phyloP scores from a whole-genome alignment of 768 basidiomycete genomes.

The Trametes elegans region DNA sequence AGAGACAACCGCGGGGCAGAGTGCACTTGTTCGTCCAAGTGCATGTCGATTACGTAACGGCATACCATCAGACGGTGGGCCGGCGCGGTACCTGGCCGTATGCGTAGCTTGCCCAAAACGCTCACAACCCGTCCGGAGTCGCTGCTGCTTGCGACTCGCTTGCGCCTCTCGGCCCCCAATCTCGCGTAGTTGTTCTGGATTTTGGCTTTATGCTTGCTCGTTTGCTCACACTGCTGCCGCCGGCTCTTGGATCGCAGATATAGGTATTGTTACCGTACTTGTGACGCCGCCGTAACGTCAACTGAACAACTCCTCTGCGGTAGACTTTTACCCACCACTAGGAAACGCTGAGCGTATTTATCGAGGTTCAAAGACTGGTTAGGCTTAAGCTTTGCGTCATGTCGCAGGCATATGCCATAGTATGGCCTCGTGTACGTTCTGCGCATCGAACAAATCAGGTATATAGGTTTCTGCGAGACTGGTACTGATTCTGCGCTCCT shows the following conservation, averaged over 20 bases:
- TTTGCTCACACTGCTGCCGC: background rate
- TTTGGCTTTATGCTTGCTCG: background rate
- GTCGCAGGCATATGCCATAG: background rate
- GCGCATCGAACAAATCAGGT: background rate
- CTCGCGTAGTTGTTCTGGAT: conserved; percentile 6
- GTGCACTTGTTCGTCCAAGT: background rate
- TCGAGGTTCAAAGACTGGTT: background rate
- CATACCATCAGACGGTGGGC: background rate
- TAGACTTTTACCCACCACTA: background rate
- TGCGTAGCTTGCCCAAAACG: background rate
- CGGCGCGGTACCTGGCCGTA: background rate
- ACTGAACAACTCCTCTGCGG: too few species aligned
- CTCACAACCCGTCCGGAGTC: background rate
- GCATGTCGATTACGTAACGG: conserved; percentile 4
- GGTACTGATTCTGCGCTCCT: background rate
- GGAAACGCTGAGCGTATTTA: background rate
- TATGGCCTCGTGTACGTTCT: conserved; percentile 1
- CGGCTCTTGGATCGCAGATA: background rate
- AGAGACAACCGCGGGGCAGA: background rate
- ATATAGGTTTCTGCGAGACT: background rate
- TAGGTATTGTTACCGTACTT: background rate
- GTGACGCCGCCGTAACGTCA: too few species aligned
- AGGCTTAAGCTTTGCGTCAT: conserved; percentile 1
- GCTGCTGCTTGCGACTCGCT: background rate
- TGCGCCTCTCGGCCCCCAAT: background rate